These are phyloP conservation scores for Aquilaria yunnanensis DNA, from an alignment of 345 rosid genomes.

Conservation along the genomic window DNA sequence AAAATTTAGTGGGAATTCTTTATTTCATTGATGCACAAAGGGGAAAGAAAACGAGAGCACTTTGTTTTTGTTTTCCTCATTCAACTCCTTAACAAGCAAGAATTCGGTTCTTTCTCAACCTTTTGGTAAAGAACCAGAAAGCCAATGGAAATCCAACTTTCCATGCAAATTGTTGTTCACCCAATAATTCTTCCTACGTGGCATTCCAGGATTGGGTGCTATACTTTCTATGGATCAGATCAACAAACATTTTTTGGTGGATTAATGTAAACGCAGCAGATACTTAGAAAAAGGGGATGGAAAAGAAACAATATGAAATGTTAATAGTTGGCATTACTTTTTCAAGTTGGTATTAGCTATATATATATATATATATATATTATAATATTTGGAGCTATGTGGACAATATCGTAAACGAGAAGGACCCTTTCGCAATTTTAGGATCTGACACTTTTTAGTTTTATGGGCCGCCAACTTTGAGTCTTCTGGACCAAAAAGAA, in stretches of 20 bases:
- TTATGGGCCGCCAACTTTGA: no score
- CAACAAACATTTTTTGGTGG: slow-evolving; percentile 7
- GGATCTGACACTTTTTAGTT: no score
- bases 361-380: no score
- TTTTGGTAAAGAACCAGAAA: slow-evolving; percentile 1
- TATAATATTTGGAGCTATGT: no score
- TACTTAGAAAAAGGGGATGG: slow-evolving; percentile 6
- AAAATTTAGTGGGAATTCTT: slow-evolving; percentile 14
- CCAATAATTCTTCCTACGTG: slow-evolving; percentile 12
- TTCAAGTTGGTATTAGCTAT: neutral
- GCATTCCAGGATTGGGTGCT: neutral
- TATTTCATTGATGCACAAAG: neutral
- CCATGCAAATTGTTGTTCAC: slow-evolving; percentile 4
- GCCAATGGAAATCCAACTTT: slow-evolving; percentile 1
- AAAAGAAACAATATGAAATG: slow-evolving; percentile 3
- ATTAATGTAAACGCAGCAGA: slow-evolving; percentile 10
- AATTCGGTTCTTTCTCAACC: neutral
- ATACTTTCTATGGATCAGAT: slow-evolving; percentile 17
- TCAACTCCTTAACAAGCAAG: slow-evolving; percentile 16
- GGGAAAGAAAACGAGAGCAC: neutral
- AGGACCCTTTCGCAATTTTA: no score
- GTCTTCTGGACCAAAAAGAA: no score
- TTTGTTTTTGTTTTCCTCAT: no score
- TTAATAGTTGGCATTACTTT: slow-evolving; percentile 2
- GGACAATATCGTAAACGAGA: no score